Conservation (phyloP, 176 grass and related monocot species). For the Poa annua region DNA sequence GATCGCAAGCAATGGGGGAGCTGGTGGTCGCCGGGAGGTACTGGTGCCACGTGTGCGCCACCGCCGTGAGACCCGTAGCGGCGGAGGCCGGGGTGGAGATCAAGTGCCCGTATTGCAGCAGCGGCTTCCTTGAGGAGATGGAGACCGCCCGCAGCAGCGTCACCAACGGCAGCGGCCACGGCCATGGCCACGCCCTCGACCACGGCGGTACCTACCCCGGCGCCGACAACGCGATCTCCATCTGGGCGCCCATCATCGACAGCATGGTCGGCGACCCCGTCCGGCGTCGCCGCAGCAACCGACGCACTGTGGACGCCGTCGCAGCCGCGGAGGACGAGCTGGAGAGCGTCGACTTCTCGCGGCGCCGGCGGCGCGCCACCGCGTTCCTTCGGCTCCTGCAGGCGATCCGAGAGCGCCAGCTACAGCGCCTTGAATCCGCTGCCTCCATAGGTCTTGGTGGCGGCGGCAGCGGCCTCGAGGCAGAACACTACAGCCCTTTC, state of each 20-base stretch:
- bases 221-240: slow-evolving; percentile 47
- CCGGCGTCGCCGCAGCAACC: slow-evolving; percentile 47
- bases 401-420: slow-evolving; percentile 53
- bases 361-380: slow-evolving; percentile 52
- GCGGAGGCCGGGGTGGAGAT: slow-evolving; percentile 57
- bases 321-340: slow-evolving; percentile 28
- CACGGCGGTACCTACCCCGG: slow-evolving; percentile 5
- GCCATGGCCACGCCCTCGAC: background rate
- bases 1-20: slow-evolving; percentile 52
- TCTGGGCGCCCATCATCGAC: slow-evolving; percentile 67
- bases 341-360: slow-evolving; percentile 36
- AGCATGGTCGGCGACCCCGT: slow-evolving; percentile 53
- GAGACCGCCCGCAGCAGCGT: slow-evolving; percentile 53
- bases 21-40: slow-evolving; percentile 51
- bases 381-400: slow-evolving; percentile 56
- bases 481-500: slow-evolving; percentile 35
- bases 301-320: slow-evolving; percentile 25
- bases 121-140: slow-evolving; percentile 89
- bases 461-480: slow-evolving; percentile 26
- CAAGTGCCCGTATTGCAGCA: slow-evolving; percentile 79
- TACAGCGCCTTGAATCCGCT: slow-evolving; percentile 50
- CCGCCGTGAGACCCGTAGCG: slow-evolving; percentile 58
- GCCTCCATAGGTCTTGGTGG: background rate
- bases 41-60: slow-evolving; percentile 89
- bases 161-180: background rate